phyloP scores from a whole-genome alignment of 2,329 filamentous ascomycete genomes.

The Monosporascus sp. region DNA sequence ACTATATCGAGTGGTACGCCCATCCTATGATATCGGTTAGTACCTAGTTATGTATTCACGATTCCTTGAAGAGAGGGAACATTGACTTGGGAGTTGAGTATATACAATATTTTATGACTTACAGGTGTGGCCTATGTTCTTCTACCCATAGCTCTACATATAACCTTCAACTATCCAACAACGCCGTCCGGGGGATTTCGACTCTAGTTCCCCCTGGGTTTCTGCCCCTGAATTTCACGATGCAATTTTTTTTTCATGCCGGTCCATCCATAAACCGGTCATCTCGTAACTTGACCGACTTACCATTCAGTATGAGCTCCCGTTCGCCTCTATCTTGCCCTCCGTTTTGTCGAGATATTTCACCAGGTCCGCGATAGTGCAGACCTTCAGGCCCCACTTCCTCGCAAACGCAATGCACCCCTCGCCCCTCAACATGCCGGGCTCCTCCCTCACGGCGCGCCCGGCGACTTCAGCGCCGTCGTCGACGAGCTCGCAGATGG shows the following conservation, averaged over 20 bases:
- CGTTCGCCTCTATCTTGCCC: constrained; percentile 49
- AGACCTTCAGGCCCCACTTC: constrained; percentile 84
- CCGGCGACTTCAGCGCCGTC: constrained; percentile 71
- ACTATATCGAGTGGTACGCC: background rate
- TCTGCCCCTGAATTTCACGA: no score
- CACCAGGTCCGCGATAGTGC: constrained; percentile 90
- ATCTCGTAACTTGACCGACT: background rate
- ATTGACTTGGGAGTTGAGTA: background rate
- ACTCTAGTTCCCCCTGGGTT: no score
- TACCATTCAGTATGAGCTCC: constrained; percentile 16
- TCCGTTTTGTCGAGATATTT: constrained; percentile 72
- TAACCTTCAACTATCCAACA: background rate
- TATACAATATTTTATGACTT: background rate
- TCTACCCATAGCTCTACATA: background rate
- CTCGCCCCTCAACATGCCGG: constrained; percentile 90
- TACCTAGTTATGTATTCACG: no score
- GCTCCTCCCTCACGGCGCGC: constrained; percentile 55
- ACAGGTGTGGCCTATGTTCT: background rate
- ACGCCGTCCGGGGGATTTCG: background rate
- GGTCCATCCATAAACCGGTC: constrained; percentile 2
- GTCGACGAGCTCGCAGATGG: constrained; percentile 88
- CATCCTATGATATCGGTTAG: background rate
- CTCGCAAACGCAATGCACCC: constrained; percentile 83
- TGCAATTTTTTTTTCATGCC: no score
- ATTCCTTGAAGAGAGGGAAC: no score